Evolutionary conservation across 2,329 filamentous ascomycete species (phyloP), one percentile per base, ranked within the genome.

Genomic region (Dactylellina sp.): DNA sequence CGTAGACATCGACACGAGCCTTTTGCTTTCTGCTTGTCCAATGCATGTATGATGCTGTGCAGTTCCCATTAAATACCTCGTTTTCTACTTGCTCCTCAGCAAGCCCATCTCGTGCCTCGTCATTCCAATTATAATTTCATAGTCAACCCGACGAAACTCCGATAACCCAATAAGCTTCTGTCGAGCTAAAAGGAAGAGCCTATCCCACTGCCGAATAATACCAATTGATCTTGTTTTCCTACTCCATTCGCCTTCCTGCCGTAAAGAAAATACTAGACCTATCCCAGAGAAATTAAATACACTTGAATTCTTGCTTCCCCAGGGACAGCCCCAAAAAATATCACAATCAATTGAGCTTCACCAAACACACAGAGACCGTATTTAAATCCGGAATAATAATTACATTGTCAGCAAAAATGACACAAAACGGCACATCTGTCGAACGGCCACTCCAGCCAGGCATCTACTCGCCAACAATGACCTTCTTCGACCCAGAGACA

Each of bases 391-490:
- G 39, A 39, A 20, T 35, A 53, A 16, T 35, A 49, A 37, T 2
- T 37, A 16, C 12, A 37, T 14, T 32, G 35, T 18, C 37, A 24
- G 49, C 24, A 47, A 62, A 65, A 49, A 74, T 74, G 70, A 60
- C 70, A 32, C 70, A 74, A 64, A 72, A 72, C 39, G 56, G 61
- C 39, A 57, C 50, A 9, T 22, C 55, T 47, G 70, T 74, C 20
- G 61, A 66, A 61, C 55, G 77, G n/a, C 77, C 77, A 25, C 76
- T 78, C 25, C 50, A 62, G 6, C 76, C 77, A 12, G 88, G 88
- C 56, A 85, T 92, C 77, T 92, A 92, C 79, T 89, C 91, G 52
- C 90, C 90, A 24, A 91, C 89, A 16, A 85, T 91, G 78, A 89
- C 89, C 80, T 92, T 92, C 83, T 92, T 92, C 80, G 83, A 89